Percentiles rank a stretch among this genome's conserved stretches.
These are phyloP conservation scores for Pyrus hybrid DNA, from an alignment of 331 rosid genomes.

Conservation along the genomic window DNA sequence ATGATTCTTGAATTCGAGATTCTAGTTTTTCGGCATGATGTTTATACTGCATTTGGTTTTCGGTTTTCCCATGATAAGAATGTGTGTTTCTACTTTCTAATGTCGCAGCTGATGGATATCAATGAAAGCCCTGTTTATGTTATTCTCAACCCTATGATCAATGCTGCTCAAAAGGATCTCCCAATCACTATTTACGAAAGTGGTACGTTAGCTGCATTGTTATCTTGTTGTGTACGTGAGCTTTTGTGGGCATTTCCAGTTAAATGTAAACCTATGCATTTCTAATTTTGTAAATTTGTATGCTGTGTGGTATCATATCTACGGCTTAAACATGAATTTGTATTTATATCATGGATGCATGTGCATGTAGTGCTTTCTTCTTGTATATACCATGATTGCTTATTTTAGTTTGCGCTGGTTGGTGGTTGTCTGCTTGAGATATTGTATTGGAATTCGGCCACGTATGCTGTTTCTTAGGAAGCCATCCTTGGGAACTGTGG, in stretches of 20 bases:
- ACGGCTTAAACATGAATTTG: not conserved
- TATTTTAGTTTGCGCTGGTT: not conserved
- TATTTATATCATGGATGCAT: not conserved
- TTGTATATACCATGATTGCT: not conserved
- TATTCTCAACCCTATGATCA: conserved; percentile 80
- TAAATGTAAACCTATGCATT: not conserved
- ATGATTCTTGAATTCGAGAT: not conserved
- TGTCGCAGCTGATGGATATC: conserved; percentile 85
- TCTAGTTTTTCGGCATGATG: not conserved
- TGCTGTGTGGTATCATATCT: not conserved
- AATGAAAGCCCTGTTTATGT: conserved; percentile 97
- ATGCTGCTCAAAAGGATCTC: conserved; percentile 93
- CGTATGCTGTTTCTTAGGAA: not conserved
- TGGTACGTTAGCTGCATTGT: conserved; percentile 34
- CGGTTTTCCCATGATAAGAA: not conserved
- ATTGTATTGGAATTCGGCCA: not conserved
- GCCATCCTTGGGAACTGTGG: not conserved
- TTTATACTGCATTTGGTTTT: not conserved
- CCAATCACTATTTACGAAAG: conserved; percentile 87
- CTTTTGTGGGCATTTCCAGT: not conserved
- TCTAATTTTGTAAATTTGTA: not conserved
- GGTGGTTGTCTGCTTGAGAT: not conserved
- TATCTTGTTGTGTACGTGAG: not conserved
- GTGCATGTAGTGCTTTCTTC: not conserved
- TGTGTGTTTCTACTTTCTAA: conserved; percentile 1